Conservation (phyloP, 306 rosid genomes). For the Boehmeria nivea region DNA sequence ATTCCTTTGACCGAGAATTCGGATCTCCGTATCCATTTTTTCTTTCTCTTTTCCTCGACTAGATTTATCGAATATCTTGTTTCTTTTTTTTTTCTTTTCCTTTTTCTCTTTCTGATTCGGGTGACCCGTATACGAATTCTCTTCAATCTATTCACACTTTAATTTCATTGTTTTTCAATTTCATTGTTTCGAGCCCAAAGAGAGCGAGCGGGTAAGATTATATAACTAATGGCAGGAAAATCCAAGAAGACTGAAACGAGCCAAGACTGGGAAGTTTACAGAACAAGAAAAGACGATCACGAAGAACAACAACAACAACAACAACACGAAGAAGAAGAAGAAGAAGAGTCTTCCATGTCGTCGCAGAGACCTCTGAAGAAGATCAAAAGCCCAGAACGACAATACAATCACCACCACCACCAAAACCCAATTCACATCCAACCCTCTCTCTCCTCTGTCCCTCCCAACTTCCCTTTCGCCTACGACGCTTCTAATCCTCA, state of each 20-base stretch:
- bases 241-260: slow-evolving; percentile 36
- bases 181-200: slow-evolving; percentile 9
- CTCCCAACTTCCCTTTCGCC: slow-evolving; percentile 70
- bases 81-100: too few relatives aligned
- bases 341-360: slow-evolving; percentile 49
- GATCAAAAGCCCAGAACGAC: slow-evolving; percentile 52
- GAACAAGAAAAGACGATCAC: slow-evolving; percentile 23
- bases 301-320: slow-evolving; percentile 32
- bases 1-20: slow-evolving; percentile 10
- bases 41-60: too few relatives aligned
- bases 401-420: slow-evolving; percentile 18
- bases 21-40: background rate
- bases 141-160: too few relatives aligned
- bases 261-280: slow-evolving; percentile 26
- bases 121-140: slow-evolving; percentile 25
- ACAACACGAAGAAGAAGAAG: slow-evolving; percentile 51
- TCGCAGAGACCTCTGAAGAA: slow-evolving; percentile 65
- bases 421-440: slow-evolving; percentile 2
- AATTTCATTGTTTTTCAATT: too few relatives aligned
- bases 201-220: slow-evolving; percentile 32
- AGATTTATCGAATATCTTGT: slow-evolving; percentile 13
- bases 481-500: slow-evolving; percentile 43
- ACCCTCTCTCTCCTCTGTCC: slow-evolving; percentile 25
- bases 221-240: slow-evolving; percentile 28
- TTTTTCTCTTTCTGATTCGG: slow-evolving; percentile 3